These are phyloP conservation scores for Russula compacta DNA, from an alignment of 768 basidiomycete species.

Conservation along the genomic window DNA sequence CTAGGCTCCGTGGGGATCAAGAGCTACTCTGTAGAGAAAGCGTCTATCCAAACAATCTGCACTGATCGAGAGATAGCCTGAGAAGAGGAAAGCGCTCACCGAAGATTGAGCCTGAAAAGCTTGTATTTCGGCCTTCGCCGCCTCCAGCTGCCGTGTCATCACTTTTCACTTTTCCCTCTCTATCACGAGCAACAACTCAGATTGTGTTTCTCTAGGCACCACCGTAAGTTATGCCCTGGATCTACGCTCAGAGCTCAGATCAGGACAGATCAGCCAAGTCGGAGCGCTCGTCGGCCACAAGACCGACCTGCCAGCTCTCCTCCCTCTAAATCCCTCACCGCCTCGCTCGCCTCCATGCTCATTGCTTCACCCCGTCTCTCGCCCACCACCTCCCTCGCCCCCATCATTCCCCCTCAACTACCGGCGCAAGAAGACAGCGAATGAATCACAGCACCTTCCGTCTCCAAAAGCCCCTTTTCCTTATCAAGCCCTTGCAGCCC, in stretches of 20 bases:
- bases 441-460: no score
- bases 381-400: no score
- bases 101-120: slow-evolving; percentile 17
- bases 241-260: no score
- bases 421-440: no score
- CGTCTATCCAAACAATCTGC: slow-evolving; percentile 2
- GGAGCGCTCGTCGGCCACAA: slow-evolving; percentile 42
- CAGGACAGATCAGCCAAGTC: slow-evolving; percentile 43
- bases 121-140: slow-evolving; percentile 20
- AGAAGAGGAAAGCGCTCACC: slow-evolving; percentile 26
- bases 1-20: neutral
- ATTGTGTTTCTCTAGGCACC: slow-evolving; percentile 30
- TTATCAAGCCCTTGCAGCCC: no score
- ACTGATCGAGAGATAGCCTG: no score
- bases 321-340: no score
- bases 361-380: no score
- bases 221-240: slow-evolving; percentile 23
- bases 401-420: no score
- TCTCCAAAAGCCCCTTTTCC: no score
- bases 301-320: no score
- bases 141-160: slow-evolving; percentile 22
- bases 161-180: slow-evolving; percentile 22
- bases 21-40: slow-evolving; percentile 8
- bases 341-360: no score
- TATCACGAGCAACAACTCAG: slow-evolving; percentile 31